Percentiles rank a stretch among this genome's conserved stretches.
phyloP scores from a whole-genome alignment of 164 flowering plant species.

The Protea cynaroides region DNA sequence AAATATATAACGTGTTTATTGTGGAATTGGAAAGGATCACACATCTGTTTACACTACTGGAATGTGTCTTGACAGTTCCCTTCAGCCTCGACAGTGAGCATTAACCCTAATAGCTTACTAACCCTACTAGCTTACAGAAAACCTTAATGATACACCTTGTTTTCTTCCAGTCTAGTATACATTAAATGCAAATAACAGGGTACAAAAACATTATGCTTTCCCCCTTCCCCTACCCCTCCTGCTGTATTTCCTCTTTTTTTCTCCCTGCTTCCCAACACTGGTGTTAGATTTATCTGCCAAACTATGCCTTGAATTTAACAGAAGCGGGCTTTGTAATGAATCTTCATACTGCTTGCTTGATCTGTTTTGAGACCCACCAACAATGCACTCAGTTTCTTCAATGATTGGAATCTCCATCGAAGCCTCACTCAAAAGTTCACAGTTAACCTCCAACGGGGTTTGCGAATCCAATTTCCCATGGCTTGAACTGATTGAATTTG shows the following conservation, averaged over 20 bases:
- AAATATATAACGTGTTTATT: too few relatives aligned
- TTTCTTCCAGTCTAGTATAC: conserved; percentile 11
- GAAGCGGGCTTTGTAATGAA: not conserved
- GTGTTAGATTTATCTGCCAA: not conserved
- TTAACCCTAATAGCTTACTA: too few relatives aligned
- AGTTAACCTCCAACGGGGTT: conserved; percentile 16
- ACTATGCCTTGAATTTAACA: conserved; percentile 8
- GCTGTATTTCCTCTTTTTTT: conserved; percentile 19
- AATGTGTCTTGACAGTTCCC: too few relatives aligned
- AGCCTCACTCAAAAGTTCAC: conserved; percentile 36
- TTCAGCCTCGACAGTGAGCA: too few relatives aligned
- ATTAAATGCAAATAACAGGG: conserved; percentile 10
- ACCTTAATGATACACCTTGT: too few relatives aligned
- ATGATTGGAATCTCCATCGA: conserved; percentile 32
- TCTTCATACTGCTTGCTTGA: conserved; percentile 17
- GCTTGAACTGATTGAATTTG: conserved; percentile 8
- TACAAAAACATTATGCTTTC: not conserved
- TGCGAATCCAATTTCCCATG: conserved; percentile 6
- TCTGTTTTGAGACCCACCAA: conserved; percentile 28
- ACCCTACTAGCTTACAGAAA: too few relatives aligned
- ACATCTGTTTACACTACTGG: too few relatives aligned
- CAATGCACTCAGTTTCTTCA: conserved; percentile 19
- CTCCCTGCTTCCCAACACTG: conserved; percentile 19
- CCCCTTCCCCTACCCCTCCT: conserved; percentile 28
- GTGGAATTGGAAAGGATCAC: too few relatives aligned